Percentiles rank a stretch among this genome's conserved stretches.
These are phyloP conservation scores for Scenedesmus sp. DNA, from an alignment of 163 green algal genomes.

Conservation along the genomic window DNA sequence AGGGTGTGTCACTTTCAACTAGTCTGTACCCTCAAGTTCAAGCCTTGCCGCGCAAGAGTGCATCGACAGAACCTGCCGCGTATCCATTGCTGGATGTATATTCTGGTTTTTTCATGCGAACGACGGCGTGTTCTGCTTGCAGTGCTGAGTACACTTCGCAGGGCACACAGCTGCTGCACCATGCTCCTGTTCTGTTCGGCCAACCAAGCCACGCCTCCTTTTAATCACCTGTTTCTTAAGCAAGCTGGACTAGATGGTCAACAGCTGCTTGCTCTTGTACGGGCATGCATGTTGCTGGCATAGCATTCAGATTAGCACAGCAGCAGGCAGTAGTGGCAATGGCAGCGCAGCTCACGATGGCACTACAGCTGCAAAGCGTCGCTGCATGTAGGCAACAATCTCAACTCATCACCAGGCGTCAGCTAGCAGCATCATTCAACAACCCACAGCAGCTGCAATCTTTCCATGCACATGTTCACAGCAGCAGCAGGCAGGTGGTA, in stretches of 20 bases:
- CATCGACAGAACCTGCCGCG: too few relatives aligned
- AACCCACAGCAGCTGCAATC: background rate
- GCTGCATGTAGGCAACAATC: background rate
- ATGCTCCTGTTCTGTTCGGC: background rate
- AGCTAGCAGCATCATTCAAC: background rate
- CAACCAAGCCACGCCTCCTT: background rate
- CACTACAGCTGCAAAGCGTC: background rate
- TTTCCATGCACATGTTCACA: background rate
- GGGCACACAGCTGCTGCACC: background rate
- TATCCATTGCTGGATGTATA: too few relatives aligned
- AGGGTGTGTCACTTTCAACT: too few relatives aligned
- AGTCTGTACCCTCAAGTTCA: too few relatives aligned
- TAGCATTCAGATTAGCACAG: background rate
- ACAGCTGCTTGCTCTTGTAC: too few relatives aligned
- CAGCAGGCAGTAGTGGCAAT: background rate
- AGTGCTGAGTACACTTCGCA: too few relatives aligned
- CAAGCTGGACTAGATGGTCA: too few relatives aligned
- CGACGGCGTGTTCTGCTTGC: too few relatives aligned
- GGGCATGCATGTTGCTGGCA: background rate
- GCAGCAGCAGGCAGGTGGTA: background rate
- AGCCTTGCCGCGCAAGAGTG: too few relatives aligned
- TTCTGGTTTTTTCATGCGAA: too few relatives aligned
- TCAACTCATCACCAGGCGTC: background rate
- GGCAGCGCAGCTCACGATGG: background rate
- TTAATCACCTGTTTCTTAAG: too few relatives aligned